phyloP scores from a whole-genome alignment of 306 rosid species.

The Castanea mollissima region DNA sequence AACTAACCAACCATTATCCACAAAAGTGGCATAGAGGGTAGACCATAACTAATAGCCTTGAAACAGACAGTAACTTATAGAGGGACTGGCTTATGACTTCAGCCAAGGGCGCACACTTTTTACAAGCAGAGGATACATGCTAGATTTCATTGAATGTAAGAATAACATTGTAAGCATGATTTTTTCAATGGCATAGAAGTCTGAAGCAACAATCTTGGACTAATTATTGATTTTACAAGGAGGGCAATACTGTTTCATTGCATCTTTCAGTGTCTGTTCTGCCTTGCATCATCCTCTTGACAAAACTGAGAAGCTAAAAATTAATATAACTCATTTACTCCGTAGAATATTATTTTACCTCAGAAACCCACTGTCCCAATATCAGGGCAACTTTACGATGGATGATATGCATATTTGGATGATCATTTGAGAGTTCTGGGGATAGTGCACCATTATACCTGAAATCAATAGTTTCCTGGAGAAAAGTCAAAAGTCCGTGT shows the following conservation, averaged over 20 bases:
- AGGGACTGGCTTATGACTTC: background rate
- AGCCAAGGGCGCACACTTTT: background rate
- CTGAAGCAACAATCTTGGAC: background rate
- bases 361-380: constrained; percentile 99
- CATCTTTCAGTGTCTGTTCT: background rate
- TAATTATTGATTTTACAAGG: background rate
- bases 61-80: background rate
- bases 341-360: constrained; percentile 49
- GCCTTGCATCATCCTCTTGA: background rate
- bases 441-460: constrained; percentile 98
- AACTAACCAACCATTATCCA: background rate
- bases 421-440: constrained; percentile 82
- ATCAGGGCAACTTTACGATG: constrained; percentile 89
- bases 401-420: constrained; percentile 79
- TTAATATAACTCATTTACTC: constrained; percentile 3
- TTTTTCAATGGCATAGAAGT: background rate
- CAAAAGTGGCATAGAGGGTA: background rate
- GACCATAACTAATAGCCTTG: background rate
- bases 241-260: background rate
- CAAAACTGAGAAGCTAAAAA: constrained; percentile 17
- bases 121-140: background rate
- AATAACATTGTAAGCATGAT: background rate
- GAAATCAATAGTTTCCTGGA: constrained; percentile 31
- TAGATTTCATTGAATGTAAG: background rate
- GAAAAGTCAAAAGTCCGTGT: constrained; percentile 10